Conservation (phyloP, 148 eudicot genomes). For the Vaccinium vitisidaea region DNA sequence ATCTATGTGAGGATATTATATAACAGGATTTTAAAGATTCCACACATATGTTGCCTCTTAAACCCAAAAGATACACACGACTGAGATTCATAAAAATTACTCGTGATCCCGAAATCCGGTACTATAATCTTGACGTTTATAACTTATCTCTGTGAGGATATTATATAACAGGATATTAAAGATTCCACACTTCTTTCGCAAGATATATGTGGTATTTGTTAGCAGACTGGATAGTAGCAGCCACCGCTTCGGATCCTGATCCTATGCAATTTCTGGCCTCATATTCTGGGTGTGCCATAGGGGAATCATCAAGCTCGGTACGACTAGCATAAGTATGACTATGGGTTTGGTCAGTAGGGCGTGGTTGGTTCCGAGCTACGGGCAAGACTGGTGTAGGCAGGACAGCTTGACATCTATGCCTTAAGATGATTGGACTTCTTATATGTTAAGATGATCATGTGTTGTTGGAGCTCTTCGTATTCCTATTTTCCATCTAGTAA, state of each 20-base stretch:
- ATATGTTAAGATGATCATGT: background rate
- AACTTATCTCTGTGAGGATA: background rate
- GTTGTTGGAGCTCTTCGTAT: background rate
- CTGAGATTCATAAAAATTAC: background rate
- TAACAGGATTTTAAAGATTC: background rate
- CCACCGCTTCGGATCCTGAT: too few species aligned
- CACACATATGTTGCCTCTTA: background rate
- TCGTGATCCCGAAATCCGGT: background rate
- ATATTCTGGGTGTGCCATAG: too few species aligned
- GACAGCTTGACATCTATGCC: too few species aligned
- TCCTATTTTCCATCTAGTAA: background rate
- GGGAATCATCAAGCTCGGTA: too few species aligned
- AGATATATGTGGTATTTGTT: background rate
- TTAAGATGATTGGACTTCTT: background rate
- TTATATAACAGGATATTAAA: background rate
- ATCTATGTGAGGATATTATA: background rate
- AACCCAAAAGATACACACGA: background rate
- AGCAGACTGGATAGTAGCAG: too few species aligned
- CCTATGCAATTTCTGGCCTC: too few species aligned
- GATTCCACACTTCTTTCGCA: background rate
- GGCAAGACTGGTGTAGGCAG: too few species aligned
- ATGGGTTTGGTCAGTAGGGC: too few species aligned
- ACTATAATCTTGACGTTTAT: background rate
- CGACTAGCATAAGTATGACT: too few species aligned
- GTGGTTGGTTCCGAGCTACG: too few species aligned